Evolutionary conservation across 2,329 filamentous ascomycete genomes (phyloP).

Genomic region (Alternaria sp.): DNA sequence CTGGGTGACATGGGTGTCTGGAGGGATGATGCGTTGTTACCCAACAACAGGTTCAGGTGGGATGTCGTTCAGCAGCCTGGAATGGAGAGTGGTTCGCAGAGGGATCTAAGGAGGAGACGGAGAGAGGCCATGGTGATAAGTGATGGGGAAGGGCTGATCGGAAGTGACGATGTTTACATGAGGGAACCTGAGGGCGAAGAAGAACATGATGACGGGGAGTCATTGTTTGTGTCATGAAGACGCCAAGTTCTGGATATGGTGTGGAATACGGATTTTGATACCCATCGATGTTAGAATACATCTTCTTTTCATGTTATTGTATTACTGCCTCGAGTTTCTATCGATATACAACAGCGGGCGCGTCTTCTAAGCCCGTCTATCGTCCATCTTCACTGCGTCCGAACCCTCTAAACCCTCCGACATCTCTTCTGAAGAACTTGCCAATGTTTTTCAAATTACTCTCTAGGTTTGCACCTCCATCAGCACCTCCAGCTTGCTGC

Average conservation of each 20-base stretch:
- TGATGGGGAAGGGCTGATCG: slow-evolving; percentile 78
- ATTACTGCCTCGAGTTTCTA: neutral
- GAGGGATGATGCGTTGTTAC: slow-evolving; percentile 11
- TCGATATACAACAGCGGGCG: neutral
- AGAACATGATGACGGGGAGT: slow-evolving; percentile 6
- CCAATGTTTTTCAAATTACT: slow-evolving; percentile 95
- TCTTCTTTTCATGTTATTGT: neutral
- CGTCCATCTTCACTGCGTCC: slow-evolving; percentile 41
- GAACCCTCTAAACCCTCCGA: slow-evolving; percentile 60
- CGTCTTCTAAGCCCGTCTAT: slow-evolving; percentile 10
- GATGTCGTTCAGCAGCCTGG: neutral
- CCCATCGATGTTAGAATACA: neutral
- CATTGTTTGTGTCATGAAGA: neutral
- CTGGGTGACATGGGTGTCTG: slow-evolving; percentile 33
- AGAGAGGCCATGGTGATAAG: slow-evolving; percentile 91
- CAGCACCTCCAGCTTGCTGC: slow-evolving; percentile 35
- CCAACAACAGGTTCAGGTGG: neutral
- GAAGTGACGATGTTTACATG: slow-evolving; percentile 80
- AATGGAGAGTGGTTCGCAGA: slow-evolving; percentile 62
- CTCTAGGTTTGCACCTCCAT: slow-evolving; percentile 72
- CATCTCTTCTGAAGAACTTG: slow-evolving; percentile 92
- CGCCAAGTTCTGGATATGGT: neutral
- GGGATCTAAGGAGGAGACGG: slow-evolving; percentile 74
- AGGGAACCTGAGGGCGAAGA: slow-evolving; percentile 26
- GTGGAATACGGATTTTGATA: neutral